phyloP scores from a whole-genome alignment of 106 monocot genomes.

The Ottelia alismoides region DNA sequence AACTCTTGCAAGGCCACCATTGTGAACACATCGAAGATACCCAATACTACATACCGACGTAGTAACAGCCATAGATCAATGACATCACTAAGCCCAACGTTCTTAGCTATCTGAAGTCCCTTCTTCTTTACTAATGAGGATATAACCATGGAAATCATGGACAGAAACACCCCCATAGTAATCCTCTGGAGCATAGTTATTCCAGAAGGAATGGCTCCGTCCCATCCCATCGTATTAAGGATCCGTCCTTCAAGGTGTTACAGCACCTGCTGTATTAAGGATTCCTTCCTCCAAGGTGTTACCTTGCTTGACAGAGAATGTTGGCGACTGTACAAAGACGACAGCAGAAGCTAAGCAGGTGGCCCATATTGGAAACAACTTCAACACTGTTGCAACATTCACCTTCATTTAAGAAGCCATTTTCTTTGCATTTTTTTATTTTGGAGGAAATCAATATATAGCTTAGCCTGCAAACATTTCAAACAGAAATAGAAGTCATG shows the following conservation, averaged over 20 bases:
- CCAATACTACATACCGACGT: conserved; percentile 34
- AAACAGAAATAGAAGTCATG: no score
- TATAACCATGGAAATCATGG: conserved; percentile 20
- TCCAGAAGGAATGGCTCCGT: conserved; percentile 25
- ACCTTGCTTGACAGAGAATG: conserved; percentile 54
- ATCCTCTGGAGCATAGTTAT: conserved; percentile 48
- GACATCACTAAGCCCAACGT: conserved; percentile 25
- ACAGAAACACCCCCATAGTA: conserved; percentile 32
- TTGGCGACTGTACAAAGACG: conserved; percentile 19
- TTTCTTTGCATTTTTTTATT: no score
- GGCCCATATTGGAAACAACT: conserved; percentile 39
- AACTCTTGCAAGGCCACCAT: conserved; percentile 45
- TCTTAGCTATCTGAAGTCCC: conserved; percentile 24
- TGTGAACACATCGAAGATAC: conserved; percentile 26
- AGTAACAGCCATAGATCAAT: conserved; percentile 35
- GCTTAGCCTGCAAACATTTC: no score
- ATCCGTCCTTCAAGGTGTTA: no score
- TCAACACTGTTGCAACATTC: conserved; percentile 10
- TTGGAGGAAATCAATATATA: no score
- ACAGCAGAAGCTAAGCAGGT: conserved; percentile 29
- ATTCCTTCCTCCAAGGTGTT: conserved; percentile 37
- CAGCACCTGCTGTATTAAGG: conserved; percentile 2
- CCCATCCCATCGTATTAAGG: conserved; percentile 13
- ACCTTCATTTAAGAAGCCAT: no score
- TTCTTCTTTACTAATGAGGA: conserved; percentile 42